A percentile compares a stretch with the other conserved stretches of the same genome.
Conservation (phyloP, 352 stramenopile species). For the Globisporangium nunn region DNA sequence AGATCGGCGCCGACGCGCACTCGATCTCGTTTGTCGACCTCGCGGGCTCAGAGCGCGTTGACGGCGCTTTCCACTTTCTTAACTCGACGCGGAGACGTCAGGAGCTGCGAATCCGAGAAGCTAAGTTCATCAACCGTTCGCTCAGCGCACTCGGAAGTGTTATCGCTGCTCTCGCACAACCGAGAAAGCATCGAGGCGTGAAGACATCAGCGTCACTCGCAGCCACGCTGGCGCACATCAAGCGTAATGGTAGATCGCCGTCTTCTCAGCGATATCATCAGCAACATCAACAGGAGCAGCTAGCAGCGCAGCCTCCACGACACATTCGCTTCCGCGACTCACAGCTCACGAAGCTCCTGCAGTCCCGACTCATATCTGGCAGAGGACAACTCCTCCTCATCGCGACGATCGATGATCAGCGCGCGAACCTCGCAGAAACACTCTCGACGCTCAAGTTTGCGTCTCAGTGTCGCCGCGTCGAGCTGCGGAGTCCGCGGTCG, state of each 20-base stretch:
- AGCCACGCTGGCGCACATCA: neutral
- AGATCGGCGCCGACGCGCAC: slow-evolving; percentile 13
- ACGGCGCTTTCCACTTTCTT: slow-evolving; percentile 45
- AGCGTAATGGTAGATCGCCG: neutral
- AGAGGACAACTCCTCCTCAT: slow-evolving; percentile 47
- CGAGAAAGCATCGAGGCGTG: slow-evolving; percentile 5
- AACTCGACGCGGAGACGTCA: slow-evolving; percentile 37
- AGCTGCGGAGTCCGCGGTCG: slow-evolving; percentile 21
- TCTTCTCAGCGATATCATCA: slow-evolving; percentile 1
- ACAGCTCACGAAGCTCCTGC: slow-evolving; percentile 63
- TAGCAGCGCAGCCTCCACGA: slow-evolving; percentile 5
- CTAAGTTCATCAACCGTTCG: slow-evolving; percentile 77
- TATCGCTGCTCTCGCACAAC: slow-evolving; percentile 44
- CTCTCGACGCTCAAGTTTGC: slow-evolving; percentile 74
- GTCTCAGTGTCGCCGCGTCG: slow-evolving; percentile 51
- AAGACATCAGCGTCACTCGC: neutral
- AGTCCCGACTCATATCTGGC: slow-evolving; percentile 38
- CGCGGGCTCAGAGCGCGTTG: slow-evolving; percentile 55
- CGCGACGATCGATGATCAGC: slow-evolving; percentile 51
- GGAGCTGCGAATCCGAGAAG: slow-evolving; percentile 61
- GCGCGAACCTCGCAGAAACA: slow-evolving; percentile 50
- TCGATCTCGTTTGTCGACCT: slow-evolving; percentile 70
- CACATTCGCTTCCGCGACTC: slow-evolving; percentile 70
- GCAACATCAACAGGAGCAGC: neutral
- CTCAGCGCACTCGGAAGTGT: slow-evolving; percentile 61